Conservation (phyloP, 257 asterid genomes). For the Gentiana straminea region DNA sequence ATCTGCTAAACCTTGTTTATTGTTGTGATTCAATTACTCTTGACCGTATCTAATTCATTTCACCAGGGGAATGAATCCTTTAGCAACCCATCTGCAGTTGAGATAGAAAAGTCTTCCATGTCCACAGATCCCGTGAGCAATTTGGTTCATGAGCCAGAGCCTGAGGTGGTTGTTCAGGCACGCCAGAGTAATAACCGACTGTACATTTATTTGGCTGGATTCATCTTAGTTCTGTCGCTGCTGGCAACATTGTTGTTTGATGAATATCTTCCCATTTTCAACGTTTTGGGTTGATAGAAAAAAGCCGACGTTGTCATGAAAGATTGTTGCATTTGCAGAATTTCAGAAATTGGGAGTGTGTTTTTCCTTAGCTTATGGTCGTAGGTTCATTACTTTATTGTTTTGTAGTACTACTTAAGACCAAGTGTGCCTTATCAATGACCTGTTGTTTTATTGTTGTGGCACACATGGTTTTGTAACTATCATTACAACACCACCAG, state of each 20-base stretch:
- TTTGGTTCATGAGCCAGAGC: slow-evolving; percentile 17
- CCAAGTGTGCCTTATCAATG: too few relatives aligned
- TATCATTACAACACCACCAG: too few relatives aligned
- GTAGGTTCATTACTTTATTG: too few relatives aligned
- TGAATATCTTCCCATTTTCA: slow-evolving; percentile 8
- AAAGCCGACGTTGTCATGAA: neutral
- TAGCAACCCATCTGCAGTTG: slow-evolving; percentile 10
- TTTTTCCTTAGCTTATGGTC: too few relatives aligned
- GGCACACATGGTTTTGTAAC: too few relatives aligned
- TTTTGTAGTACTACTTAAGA: too few relatives aligned
- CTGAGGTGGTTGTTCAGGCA: slow-evolving; percentile 12
- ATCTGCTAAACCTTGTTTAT: too few relatives aligned
- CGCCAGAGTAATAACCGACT: slow-evolving; percentile 14
- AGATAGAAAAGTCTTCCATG: slow-evolving; percentile 9
- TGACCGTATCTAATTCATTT: too few relatives aligned
- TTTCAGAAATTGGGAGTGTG: too few relatives aligned
- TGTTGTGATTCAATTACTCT: too few relatives aligned
- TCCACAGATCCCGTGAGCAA: slow-evolving; percentile 10
- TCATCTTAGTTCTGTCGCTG: slow-evolving; percentile 33
- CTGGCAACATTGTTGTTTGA: slow-evolving; percentile 32
- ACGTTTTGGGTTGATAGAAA: slow-evolving; percentile 8
- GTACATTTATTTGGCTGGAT: slow-evolving; percentile 20
- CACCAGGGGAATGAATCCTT: slow-evolving; percentile 37
- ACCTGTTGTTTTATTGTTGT: too few relatives aligned
- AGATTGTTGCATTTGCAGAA: too few relatives aligned